Percentiles rank a stretch among this genome's conserved stretches.
These are phyloP conservation scores for Cystofilobasidium macerans DNA, from an alignment of 768 basidiomycete genomes.

Conservation along the genomic window DNA sequence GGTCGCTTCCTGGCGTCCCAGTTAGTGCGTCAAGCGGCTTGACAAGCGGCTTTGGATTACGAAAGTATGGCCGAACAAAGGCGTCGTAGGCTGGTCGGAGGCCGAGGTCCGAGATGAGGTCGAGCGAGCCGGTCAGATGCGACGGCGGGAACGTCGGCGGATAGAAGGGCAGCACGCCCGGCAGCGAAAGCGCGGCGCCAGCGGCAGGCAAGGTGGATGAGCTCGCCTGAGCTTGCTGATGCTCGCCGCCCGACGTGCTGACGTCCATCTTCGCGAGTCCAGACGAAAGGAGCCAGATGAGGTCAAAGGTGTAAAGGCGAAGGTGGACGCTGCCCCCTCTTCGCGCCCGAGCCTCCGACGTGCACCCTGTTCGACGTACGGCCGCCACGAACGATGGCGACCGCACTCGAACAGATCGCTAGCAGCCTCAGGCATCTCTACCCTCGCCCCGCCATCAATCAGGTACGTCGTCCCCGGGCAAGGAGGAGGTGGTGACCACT, in stretches of 20 bases:
- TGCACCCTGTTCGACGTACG: no score
- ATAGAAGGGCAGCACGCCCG: neutral
- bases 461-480: constrained; percentile 5
- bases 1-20: neutral
- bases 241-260: no score
- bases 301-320: no score
- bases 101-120: constrained; percentile 18
- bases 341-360: no score
- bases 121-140: constrained; percentile 21
- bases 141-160: neutral
- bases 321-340: no score
- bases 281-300: no score
- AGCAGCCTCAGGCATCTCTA: constrained; percentile 16
- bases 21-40: neutral
- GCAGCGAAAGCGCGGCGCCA: neutral
- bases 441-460: constrained; percentile 5
- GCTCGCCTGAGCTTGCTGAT: no score
- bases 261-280: no score
- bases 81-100: constrained; percentile 24
- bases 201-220: no score
- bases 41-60: constrained; percentile 14
- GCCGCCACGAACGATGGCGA: constrained; percentile 1
- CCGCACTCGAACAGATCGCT: neutral
- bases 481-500: no score
- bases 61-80: constrained; percentile 26